Conservation (phyloP, 2,329 filamentous ascomycete species). For the Exophiala bonariae region DNA sequence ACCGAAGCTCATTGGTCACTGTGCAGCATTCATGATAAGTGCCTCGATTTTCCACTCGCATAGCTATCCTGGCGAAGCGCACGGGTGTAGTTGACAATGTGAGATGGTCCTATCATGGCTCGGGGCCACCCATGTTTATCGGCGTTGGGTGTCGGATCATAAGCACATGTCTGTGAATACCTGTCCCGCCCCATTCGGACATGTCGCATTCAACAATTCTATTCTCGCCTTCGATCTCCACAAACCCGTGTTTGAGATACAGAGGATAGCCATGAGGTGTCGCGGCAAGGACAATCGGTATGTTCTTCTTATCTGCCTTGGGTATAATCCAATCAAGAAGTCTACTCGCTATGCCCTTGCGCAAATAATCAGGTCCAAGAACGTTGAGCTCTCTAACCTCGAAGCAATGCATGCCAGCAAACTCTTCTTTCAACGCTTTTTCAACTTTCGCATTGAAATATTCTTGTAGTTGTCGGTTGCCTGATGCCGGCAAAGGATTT, state of each 20-base stretch:
- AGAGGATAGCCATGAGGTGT: conserved; percentile 12
- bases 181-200: conserved; percentile 12
- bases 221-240: conserved; percentile 5
- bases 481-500: neutral
- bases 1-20: too few relatives aligned
- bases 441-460: conserved; percentile 12
- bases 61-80: too few relatives aligned
- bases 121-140: too few relatives aligned
- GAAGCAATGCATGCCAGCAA: conserved; percentile 14
- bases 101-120: too few relatives aligned
- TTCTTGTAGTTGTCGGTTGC: conserved; percentile 6
- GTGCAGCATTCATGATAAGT: too few relatives aligned
- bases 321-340: conserved; percentile 12
- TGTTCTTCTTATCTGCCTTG: conserved; percentile 6
- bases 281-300: conserved; percentile 13
- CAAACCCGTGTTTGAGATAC: conserved; percentile 14
- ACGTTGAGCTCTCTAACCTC: conserved; percentile 10
- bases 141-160: conserved; percentile 8
- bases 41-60: too few relatives aligned
- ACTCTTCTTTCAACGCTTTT: conserved; percentile 2
- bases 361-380: conserved; percentile 9
- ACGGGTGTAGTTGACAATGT: too few relatives aligned
- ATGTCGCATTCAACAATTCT: conserved; percentile 12
- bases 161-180: conserved; percentile 14
- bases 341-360: conserved; percentile 14